phyloP scores from a whole-genome alignment of 257 asterid genomes.

The Solanum etuberosum region DNA sequence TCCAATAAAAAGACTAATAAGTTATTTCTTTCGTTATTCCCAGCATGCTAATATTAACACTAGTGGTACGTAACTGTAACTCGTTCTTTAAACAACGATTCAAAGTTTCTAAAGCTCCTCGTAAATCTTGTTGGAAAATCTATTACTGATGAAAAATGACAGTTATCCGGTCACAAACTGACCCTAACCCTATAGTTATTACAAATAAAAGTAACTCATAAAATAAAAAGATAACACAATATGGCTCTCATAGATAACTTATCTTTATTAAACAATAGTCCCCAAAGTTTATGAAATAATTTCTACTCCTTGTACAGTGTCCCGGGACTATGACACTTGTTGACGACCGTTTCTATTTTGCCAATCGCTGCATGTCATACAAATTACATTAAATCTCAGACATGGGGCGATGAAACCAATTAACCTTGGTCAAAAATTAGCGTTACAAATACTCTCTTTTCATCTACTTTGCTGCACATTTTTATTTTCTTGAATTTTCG shows the following conservation, averaged over 20 bases:
- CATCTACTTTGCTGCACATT: neutral
- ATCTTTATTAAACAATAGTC: neutral
- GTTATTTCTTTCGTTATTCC: too few relatives aligned
- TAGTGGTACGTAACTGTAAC: neutral
- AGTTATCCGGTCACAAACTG: neutral
- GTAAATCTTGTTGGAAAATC: neutral
- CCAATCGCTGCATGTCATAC: neutral
- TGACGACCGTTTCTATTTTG: neutral
- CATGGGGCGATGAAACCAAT: neutral
- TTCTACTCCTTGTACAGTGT: neutral
- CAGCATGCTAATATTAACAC: neutral
- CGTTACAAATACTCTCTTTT: neutral
- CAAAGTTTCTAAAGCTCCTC: neutral
- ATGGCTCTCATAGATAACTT: neutral
- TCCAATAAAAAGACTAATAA: neutral
- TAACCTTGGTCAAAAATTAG: neutral
- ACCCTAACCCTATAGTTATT: neutral
- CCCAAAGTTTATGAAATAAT: neutral
- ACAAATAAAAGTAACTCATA: neutral
- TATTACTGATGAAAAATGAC: too few relatives aligned
- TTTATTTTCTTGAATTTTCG: neutral
- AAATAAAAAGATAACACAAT: too few relatives aligned
- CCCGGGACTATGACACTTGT: conserved; percentile 8
- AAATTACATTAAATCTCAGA: neutral
- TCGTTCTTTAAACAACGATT: neutral